Base-by-base conservation (phyloP, 2,329 filamentous ascomycete genomes). In the Aphanocladium album region DNA sequence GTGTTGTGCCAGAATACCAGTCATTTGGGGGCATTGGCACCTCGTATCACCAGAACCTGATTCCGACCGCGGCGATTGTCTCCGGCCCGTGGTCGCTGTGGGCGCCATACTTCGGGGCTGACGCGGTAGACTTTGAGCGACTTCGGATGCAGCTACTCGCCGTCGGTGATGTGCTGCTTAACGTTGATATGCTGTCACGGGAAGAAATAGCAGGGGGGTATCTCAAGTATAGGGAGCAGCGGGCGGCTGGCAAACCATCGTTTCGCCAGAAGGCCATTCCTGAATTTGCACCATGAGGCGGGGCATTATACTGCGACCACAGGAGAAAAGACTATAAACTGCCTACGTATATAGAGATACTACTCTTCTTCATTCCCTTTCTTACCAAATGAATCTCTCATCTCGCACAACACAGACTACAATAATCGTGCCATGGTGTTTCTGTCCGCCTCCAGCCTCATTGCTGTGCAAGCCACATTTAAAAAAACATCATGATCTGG, bases 81-180 rank as follows among this genome's bases (percentile, higher is more conserved):
- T 43, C 51, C 12, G 51, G 51, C 11, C 51, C 51, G 17, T 54
- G 51, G 51, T 54, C 51, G 35, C 51, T 54, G 19, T 54, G 51
- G 51, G 51, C 51, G 14, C 51, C 51, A 23, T 54, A 54, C 23
- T 54, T 54, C 19, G 51, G 51, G 9, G 35, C 51, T 19, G 51
- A 54, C 9, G 51, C 51, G 35, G 2, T 54, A 30, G 51, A 54
- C 21, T 54, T 54, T 54, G 37, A 54, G 14, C 51, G 51, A 8
- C 51, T 54, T 6, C 6, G 51, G 11, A 39, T 39, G 43, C 43
- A 47, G 23, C 23, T 47, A 27, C 45, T 47, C 2, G 45, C 45
- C 8, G 49, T 25, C 25, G 49, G 49, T 3, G 49, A 52, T 21
- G 49, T 52, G 27, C 49, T 52, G 9, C 49, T 52, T 2, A 52